Base-by-base conservation (phyloP, 208 protist species). In the Acanthamoeba polyphaga region DNA sequence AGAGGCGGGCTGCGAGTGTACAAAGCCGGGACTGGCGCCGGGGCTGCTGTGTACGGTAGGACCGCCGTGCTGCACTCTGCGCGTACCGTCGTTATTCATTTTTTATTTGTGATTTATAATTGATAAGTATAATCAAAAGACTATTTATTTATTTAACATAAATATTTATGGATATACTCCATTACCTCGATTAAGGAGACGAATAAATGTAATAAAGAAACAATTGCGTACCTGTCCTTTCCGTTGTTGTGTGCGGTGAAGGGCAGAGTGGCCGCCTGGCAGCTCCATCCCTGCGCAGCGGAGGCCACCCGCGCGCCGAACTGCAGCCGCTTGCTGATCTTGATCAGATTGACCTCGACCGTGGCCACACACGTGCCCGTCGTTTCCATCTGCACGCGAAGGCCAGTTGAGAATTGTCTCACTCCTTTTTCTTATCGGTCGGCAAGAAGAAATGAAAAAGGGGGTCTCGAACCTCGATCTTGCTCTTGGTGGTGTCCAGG, bases 341-440 rank as follows among this genome's bases (percentile, higher is more conserved):
- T 93, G 62, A 68, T 78, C 22, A 93, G 88, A 6, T 93, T 93
- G 34, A 93, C 64, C 62, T 93, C 88, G 27, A 93, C n/a, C 64
- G 49, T 51, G 2, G 62, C 82, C 51, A 90, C 82, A 10, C 38
- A 90, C 9, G 27, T 17, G 2, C 72, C 72, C 19, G 72, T 80
- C 0, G 34, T 38, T 24, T 80, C 72, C 72, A 80, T 49, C 72
- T 80, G 9, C n/a, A n/a, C n/a, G n/a, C n/a, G n/a, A n/a, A n/a
- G n/a, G n/a, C n/a, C n/a, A n/a, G n/a, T n/a, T n/a, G n/a, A n/a
- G n/a, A n/a, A n/a, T n/a, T n/a, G n/a, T n/a, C n/a, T n/a, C n/a
- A n/a, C n/a, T n/a, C n/a, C n/a, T n/a, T n/a, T n/a, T n/a, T n/a
- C n/a, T n/a, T n/a, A n/a, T n/a, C n/a, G n/a, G n/a, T n/a, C n/a